Percentiles rank a stretch among this genome's conserved stretches.
Evolutionary conservation across 345 rosid genomes (phyloP).

Genomic region (Gossypium ekmanianum): DNA sequence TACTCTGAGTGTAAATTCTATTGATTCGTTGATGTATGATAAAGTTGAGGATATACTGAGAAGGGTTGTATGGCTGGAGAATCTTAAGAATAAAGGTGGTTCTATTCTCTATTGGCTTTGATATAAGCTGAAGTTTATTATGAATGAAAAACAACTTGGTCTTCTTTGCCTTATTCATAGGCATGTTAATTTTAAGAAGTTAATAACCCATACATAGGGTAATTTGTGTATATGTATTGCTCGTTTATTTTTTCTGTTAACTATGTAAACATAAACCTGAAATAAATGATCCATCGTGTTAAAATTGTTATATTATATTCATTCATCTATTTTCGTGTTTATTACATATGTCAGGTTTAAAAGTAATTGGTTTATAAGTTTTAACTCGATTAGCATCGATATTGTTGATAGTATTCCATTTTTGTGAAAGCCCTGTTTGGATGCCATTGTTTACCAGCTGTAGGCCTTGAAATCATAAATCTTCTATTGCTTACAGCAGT

Average conservation of each 20-base stretch:
- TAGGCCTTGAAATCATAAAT: background rate
- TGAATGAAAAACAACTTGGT: background rate
- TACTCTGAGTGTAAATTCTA: conserved; percentile 31
- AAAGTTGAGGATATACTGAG: conserved; percentile 19
- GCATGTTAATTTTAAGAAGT: background rate
- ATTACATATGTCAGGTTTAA: too few species aligned
- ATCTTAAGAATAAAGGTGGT: conserved; percentile 20
- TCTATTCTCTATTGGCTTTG: conserved; percentile 13
- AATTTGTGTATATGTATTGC: too few species aligned
- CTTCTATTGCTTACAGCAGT: background rate
- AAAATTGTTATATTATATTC: too few species aligned
- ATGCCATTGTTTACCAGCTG: background rate
- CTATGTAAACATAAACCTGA: too few species aligned
- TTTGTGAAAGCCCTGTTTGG: too few species aligned
- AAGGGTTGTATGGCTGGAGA: conserved; percentile 13
- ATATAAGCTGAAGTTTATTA: conserved; percentile 5
- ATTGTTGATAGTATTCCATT: too few species aligned
- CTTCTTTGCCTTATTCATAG: background rate
- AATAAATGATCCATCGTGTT: too few species aligned
- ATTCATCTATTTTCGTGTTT: too few species aligned
- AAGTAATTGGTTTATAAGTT: too few species aligned
- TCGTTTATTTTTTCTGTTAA: too few species aligned
- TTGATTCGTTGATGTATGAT: conserved; percentile 32
- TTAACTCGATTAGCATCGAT: too few species aligned
- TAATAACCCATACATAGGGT: too few species aligned